Conservation (phyloP, 495 filamentous ascomycete species). For the Hyaloscypha variabilis region DNA sequence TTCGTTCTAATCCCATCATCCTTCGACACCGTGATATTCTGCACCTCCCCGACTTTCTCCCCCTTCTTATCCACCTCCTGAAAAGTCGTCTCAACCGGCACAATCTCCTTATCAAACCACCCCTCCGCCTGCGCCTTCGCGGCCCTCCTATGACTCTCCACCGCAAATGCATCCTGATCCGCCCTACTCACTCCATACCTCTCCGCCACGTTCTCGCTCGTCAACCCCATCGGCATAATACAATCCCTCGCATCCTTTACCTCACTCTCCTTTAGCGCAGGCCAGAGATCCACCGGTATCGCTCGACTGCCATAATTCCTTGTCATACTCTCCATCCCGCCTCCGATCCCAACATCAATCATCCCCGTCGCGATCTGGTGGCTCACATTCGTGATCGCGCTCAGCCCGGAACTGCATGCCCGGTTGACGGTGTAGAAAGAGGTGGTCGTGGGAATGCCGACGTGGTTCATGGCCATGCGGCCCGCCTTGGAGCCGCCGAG, state of each 20-base stretch:
- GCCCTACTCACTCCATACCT: slow-evolving; percentile 72
- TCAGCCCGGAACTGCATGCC: slow-evolving; percentile 78
- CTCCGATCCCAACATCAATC: slow-evolving; percentile 80
- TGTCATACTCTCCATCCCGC: slow-evolving; percentile 94
- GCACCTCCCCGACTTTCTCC: slow-evolving; percentile 53
- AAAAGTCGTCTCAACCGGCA: slow-evolving; percentile 67
- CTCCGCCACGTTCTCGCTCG: slow-evolving; percentile 85
- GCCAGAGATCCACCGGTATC: slow-evolving; percentile 82
- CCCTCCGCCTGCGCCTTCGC: slow-evolving; percentile 67
- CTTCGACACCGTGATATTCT: slow-evolving; percentile 58
- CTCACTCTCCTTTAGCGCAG: slow-evolving; percentile 62
- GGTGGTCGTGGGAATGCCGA: slow-evolving; percentile 73
- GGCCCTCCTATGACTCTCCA: slow-evolving; percentile 71
- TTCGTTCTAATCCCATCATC: slow-evolving; percentile 82
- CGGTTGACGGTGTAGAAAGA: slow-evolving; percentile 85
- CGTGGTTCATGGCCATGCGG: slow-evolving; percentile 85
- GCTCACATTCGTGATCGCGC: slow-evolving; percentile 71
- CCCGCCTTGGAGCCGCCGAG: slow-evolving; percentile 90
- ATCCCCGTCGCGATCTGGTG: slow-evolving; percentile 71
- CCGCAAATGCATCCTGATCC: slow-evolving; percentile 85
- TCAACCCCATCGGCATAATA: slow-evolving; percentile 92
- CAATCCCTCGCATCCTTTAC: slow-evolving; percentile 79
- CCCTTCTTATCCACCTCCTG: slow-evolving; percentile 66
- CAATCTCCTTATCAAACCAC: slow-evolving; percentile 76
- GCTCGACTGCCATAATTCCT: slow-evolving; percentile 81